Base-by-base conservation (phyloP, 2,329 filamentous ascomycete species). In the Sarocladium oryzae region DNA sequence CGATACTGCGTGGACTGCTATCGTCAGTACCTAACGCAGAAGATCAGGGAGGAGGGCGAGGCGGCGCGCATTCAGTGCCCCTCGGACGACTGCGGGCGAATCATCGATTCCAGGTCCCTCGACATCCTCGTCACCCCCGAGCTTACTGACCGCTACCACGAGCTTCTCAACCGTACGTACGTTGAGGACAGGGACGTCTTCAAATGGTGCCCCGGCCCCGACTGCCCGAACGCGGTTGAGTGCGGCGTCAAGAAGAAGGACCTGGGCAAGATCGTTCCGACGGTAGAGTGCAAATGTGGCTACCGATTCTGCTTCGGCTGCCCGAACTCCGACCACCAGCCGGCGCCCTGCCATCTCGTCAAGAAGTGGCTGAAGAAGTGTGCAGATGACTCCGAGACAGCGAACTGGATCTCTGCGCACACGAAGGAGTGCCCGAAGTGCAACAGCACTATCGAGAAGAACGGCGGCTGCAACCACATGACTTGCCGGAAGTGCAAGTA, bases 351-450 rank as follows among this genome's bases (percentile, higher is more conserved):
- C 66, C 79, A 84, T 23, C 71, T 99, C 49, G 92, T 97, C 49
- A 96, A 93, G 77, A 86, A 81, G 65, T 99, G 93, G 93, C 69
- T 99, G 11, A 95, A 96, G 75, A 99, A 99, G 66, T 99, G 93
- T 65, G 93, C 93, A 52, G 93, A 99, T 65, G 93, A 99, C 63
- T 96, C 89, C 0, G 93, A 99, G 68, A 99, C 93, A 0, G 92
- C 93, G 3, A 99, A 99, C 67, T 99, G 93, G 93, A 99, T 99
- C 56, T 96, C 92, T 0, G 93, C 93, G 43, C 96, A 99, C 67
- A 99, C 93, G 2, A 99, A 99, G 66, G 93, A 99, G 67, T 99
- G 93, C 57, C 92, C 93, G 0, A 93, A 88, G 66, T 99, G 93
- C 69, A 84, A 89, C 59, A 97, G 92, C 2, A 99, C 93, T 0